Evolutionary conservation across 2,329 filamentous ascomycete species (phyloP).

Genomic region (Penicillium sclerotiorum): DNA sequence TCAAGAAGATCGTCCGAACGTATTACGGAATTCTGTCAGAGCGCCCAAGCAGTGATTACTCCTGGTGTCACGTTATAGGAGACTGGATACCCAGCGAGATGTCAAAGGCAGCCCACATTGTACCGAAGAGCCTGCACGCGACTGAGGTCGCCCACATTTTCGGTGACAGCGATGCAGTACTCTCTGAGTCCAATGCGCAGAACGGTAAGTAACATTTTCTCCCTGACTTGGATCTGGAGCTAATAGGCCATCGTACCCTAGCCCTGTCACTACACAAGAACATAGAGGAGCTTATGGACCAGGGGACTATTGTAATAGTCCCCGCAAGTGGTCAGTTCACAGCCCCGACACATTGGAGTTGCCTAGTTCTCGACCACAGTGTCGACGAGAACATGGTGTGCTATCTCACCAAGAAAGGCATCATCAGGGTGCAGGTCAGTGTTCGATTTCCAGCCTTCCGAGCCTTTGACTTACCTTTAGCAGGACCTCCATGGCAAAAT

Average conservation of each 20-base stretch:
- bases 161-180: neutral
- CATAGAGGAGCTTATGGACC: constrained; percentile 14
- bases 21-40: neutral
- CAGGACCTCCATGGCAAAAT: no score
- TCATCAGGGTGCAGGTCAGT: no score
- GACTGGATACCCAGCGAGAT: neutral
- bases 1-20: neutral
- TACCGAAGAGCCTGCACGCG: neutral
- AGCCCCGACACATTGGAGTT: constrained; percentile 13
- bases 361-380: constrained; percentile 14
- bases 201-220: no score
- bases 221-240: no score
- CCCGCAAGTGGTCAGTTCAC: constrained; percentile 13
- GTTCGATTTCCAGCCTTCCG: no score
- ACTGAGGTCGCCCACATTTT: neutral
- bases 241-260: neutral
- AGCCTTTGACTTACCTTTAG: no score
- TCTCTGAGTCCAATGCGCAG: neutral
- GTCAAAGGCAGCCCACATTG: neutral
- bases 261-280: neutral
- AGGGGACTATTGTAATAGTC: constrained; percentile 18
- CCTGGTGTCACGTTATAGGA: neutral
- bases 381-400: constrained; percentile 4
- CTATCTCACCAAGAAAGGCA: no score
- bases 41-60: no score